Evolutionary conservation across 352 stramenopile species (phyloP), one percentile per base, ranked within the genome.

Genomic region (Phytopythium sindhum): DNA sequence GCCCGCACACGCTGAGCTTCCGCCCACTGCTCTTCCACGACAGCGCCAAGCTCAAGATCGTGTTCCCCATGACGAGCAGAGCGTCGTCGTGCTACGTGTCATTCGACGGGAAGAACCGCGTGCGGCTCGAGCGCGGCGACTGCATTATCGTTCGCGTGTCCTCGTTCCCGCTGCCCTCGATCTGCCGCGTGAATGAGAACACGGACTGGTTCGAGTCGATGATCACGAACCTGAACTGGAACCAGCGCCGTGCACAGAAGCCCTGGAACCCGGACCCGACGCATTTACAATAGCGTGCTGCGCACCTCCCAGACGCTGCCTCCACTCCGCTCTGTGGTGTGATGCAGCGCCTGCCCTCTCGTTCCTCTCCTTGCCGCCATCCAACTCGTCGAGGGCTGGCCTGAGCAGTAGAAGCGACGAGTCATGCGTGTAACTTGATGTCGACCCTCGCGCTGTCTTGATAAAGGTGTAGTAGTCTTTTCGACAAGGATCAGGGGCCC

Each of bases 1-100:
- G 97, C 70, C 97, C 98, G 1, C 98, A 99, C 78, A 98, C 98
- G 15, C 77, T 99, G 26, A 97, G 90, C 61, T 97, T 98, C 69
- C 87, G 91, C 19, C 91, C 91, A 37, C 78, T 98, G 57, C 78
- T 98, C 12, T 93, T 98, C 73, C 89, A 96, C 60, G 91, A 98
- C 66, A 97, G 88, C 64, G 89, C 88, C 24, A 90, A 82, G 37
- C 70, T 98, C 53, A 94, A 95, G 74, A 96, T 98, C 64, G 81
- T 91, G 44, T 90, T 98, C 45, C 86, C 89, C 8, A 81, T 86
- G 70, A 88, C 77, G 24, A 93, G 85, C 28, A 83, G 88, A 35
- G 74, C 84, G 4, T 78, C 76, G 15, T 74, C 72, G 15, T 93
- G 88, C 45, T 96, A 90, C 69, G 88, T 97, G 19, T 97, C 89